Evolutionary conservation across 1,139 yeast genomes (phyloP), one percentile per base, ranked within the genome.

Genomic region (Candida pseudocylindracea): DNA sequence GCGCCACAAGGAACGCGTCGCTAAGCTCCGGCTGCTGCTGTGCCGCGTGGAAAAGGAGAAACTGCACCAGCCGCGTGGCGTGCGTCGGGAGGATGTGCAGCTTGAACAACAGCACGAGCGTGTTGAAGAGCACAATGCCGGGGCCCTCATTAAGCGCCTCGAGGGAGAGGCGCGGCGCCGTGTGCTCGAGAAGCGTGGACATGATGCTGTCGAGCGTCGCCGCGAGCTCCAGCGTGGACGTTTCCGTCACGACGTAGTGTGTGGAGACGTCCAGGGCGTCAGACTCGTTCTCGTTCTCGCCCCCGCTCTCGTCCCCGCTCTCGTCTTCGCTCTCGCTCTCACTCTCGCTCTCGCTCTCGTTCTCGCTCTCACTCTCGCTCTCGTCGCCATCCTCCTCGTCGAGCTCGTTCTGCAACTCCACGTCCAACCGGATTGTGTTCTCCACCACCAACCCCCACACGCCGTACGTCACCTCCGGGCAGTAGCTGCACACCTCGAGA

Each of bases 61-160:
- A 88, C 51, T 88, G 99, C 27, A 81, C 74, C 35, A 85, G 76
- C 44, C 81, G 72, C 9, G 96, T 85, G 49, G 80, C 78, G 51
- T 85, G 93, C 1, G 99, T 88, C 11, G 95, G 93, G 36, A 88
- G 57, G 31, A 88, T 67, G 42, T 79, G 91, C 3, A 81, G 64
- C 45, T 72, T 73, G 60, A 88, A 88, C 28, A 79, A 56, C 2
- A 88, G 68, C 2, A 76, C 67, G 34, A 88, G 57, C 7, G 80
- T 74, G 42, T 75, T 73, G 54, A 74, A 85, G 26, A 79, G 55
- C n/a, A 61, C 54, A n/a, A 80, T 67, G 2, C 85, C 83, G 36
- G 65, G 66, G 7, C 83, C 81, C 28, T 63, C 54, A 35, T 59
- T 59, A 27, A 75, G 46, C 31, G 63, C 61, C 29, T 67, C 69